Evolutionary conservation across 2,329 filamentous ascomycete species (phyloP), one percentile per base, ranked within the genome.

Genomic region (Alternaria sp.): DNA sequence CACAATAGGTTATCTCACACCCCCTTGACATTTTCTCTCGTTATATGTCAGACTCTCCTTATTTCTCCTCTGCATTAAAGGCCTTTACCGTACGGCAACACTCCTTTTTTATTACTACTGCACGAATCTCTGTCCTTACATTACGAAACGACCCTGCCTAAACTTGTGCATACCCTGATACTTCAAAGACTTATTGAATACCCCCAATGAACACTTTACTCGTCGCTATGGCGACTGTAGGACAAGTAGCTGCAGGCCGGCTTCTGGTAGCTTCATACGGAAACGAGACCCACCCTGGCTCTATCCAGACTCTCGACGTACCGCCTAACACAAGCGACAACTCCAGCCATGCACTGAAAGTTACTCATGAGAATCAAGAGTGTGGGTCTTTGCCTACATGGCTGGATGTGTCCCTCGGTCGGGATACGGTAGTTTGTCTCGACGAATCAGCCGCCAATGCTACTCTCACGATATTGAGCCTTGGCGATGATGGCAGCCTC

Each of bases 401-500:
- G 86, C 77, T 90, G 56, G 84, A 84, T 21, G 79, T 87, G 21
- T 83, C 87, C 69, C 73, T 79, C 56, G 68, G 77, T 44, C 80
- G 81, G 60, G 78, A 78, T 23, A 72, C 81, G 11, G 77, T 90
- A 10, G 87, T 85, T 76, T 90, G 87, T 74, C 67, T 85, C 42
- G 83, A 90, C 64, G 88, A 90, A 78, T 84, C 71, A 80, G 84
- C 61, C 85, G 84, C 50, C 80, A 81, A 2, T 73, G 89, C 56
- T 62, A 66, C 50, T 64, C 10, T 58, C 21, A 58, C 56, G 29
- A 58, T 53, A 11, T 55, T 58, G 37, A 45, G 40, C 14, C 36
- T 58, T 48, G 37, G 44, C 28, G 14, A 52, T 21, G 73, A 80
- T 62, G 81, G 81, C 26, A 74, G 62, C 8, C 61, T 84, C 6